Conservation (phyloP, 495 filamentous ascomycete genomes). For the Trichoderma erinaceum region DNA sequence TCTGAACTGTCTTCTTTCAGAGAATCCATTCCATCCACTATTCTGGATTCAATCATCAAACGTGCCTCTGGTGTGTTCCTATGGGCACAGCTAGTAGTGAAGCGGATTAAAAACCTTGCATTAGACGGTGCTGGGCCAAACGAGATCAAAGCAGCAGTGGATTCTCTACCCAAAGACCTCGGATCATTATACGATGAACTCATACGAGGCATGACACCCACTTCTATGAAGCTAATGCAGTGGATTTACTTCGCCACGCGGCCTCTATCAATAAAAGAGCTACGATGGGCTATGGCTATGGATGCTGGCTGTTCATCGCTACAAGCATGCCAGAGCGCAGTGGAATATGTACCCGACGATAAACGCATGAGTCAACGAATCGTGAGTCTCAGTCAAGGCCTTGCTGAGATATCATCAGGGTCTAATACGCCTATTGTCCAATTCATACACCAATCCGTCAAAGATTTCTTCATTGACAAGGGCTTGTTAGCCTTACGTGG, state of each 20-base stretch:
- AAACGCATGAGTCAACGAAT: conserved; percentile 26
- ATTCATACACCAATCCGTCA: conserved; percentile 39
- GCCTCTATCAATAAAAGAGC: conserved; percentile 26
- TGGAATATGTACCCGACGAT: conserved; percentile 18
- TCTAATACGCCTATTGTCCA: conserved; percentile 24
- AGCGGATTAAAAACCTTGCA: conserved; percentile 20
- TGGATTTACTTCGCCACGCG: conserved; percentile 30
- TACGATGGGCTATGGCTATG: conserved; percentile 29
- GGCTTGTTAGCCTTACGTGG: conserved; percentile 20
- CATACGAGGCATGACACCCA: conserved; percentile 18
- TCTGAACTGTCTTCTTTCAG: conserved; percentile 13
- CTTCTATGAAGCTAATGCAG: conserved; percentile 26
- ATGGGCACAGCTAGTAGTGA: conserved; percentile 31
- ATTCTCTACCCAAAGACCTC: conserved; percentile 24
- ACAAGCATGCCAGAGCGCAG: conserved; percentile 19
- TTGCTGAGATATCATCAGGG: conserved; percentile 26
- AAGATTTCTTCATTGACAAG: conserved; percentile 31
- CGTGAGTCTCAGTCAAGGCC: conserved; percentile 29
- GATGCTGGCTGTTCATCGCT: conserved; percentile 23
- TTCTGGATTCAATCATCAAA: conserved; percentile 24
- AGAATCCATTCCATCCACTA: conserved; percentile 15
- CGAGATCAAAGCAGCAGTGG: conserved; percentile 19
- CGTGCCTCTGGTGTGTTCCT: conserved; percentile 28
- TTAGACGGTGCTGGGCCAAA: conserved; percentile 17
- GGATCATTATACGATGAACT: conserved; percentile 27